Conservation (phyloP, 495 filamentous ascomycete genomes). For the Hyaloscypha finlandica region DNA sequence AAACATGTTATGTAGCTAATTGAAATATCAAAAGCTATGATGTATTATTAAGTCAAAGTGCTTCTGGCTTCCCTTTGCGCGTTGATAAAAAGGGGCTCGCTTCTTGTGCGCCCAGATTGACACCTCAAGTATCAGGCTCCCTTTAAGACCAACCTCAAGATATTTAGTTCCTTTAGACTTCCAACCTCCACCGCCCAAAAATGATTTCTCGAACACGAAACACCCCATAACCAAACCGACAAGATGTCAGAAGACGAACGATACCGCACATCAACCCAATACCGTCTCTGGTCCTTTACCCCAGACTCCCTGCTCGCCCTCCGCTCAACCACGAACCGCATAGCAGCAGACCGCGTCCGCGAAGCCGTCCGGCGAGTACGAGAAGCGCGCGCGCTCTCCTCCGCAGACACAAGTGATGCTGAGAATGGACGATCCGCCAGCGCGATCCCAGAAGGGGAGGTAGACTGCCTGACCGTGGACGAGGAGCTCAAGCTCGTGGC, state of each 20-base stretch:
- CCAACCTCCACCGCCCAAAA: not conserved
- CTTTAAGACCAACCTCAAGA: not conserved
- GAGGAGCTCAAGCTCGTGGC: conserved; percentile 83
- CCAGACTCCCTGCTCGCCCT: conserved; percentile 65
- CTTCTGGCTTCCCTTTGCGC: too few species aligned
- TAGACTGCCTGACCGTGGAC: conserved; percentile 75
- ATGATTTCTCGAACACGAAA: not conserved
- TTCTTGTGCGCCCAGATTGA: too few species aligned
- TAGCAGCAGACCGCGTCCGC: conserved; percentile 71
- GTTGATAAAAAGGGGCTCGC: too few species aligned
- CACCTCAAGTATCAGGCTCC: too few species aligned
- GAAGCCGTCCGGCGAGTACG: conserved; percentile 55
- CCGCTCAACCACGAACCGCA: conserved; percentile 72
- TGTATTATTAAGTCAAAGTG: too few species aligned
- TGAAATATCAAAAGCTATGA: too few species aligned
- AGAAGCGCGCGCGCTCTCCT: conserved; percentile 38
- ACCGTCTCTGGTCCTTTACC: conserved; percentile 90
- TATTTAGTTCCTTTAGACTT: not conserved
- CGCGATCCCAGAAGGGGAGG: conserved; percentile 43
- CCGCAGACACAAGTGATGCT: conserved; percentile 37
- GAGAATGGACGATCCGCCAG: conserved; percentile 25
- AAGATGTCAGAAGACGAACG: conserved; percentile 80
- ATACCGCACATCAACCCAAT: conserved; percentile 91
- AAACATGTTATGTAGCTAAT: too few species aligned
- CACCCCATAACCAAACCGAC: conserved; percentile 2